Evolutionary conservation across 108 stramenopile genomes (phyloP).

Genomic region (Skeletonema menzelii): DNA sequence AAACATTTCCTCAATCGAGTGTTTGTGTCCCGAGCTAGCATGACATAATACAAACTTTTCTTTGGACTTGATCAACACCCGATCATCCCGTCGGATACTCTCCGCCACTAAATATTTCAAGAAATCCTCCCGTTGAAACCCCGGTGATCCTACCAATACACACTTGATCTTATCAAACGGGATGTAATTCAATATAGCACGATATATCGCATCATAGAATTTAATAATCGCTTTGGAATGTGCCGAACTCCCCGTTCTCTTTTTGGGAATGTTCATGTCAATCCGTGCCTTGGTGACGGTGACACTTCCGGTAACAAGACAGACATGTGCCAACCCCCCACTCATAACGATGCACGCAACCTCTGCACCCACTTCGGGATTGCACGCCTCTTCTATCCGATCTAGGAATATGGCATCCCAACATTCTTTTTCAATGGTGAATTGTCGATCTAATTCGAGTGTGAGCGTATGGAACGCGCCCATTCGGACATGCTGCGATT

Average conservation of each 20-base stretch:
- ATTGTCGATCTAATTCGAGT: constrained; percentile 85
- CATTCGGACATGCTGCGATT: constrained; percentile 88
- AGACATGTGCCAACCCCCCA: constrained; percentile 90
- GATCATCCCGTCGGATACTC: constrained; percentile 81
- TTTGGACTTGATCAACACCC: constrained; percentile 86
- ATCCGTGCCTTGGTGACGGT: constrained; percentile 91
- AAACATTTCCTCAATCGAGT: constrained; percentile 94
- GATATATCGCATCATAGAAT: constrained; percentile 94
- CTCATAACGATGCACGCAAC: constrained; percentile 94
- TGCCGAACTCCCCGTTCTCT: constrained; percentile 79
- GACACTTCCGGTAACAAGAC: constrained; percentile 89
- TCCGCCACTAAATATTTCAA: constrained; percentile 79
- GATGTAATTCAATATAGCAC: constrained; percentile 86
- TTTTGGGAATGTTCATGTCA: constrained; percentile 93
- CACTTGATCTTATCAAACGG: constrained; percentile 89
- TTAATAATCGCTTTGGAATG: constrained; percentile 87
- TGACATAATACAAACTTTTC: constrained; percentile 93
- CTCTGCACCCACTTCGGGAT: constrained; percentile 91
- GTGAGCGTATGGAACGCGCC: constrained; percentile 95
- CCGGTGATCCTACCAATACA: constrained; percentile 88
- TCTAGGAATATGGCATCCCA: constrained; percentile 97
- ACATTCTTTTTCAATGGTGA: constrained; percentile 89
- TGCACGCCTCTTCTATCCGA: constrained; percentile 85
- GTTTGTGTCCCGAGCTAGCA: constrained; percentile 93
- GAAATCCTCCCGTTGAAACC: constrained; percentile 96